Base-by-base conservation (phyloP, 2,329 filamentous ascomycete genomes). In the Venturia pyrina region DNA sequence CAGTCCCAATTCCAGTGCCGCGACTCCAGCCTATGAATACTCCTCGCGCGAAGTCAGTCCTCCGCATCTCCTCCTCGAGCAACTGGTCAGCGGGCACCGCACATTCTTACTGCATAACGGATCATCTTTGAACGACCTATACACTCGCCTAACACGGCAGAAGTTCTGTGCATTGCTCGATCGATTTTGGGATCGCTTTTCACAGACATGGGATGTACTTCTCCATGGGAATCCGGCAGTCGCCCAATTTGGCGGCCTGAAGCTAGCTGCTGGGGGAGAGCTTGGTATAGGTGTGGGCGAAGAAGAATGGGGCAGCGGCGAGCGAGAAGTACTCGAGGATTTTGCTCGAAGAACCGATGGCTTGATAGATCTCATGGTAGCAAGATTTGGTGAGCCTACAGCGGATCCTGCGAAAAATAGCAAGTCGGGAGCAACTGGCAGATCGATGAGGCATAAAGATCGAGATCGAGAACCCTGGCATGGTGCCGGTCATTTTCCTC, bases 271-370 rank as follows among this genome's bases (percentile, higher is more conserved):
- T 7, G 92, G 91, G 43, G 93, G 95, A 21, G 93, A 98, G 77
- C 84, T 98, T 34, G 95, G 95, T 19, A 85, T 97, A 59, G 95
- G 95, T 0, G 95, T 98, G 0, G 95, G 95, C 21, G 95, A 98
- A 75, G 95, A 98, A 78, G 91, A 97, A 65, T 89, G 92, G 75
- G 93, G 93, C 5, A 97, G 93, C 73, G 92, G 92, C 41, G 93
- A 98, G 78, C 83, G 93, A 71, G 93, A 96, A 71, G 93, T 98
- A 0, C 80, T 99, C 1, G 93, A 98, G 75, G 91, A 91, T n/a
- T 86, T 96, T 68, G 86, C 91, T 1, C 83, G 82, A 11, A 83
- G 90, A 65, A 90, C 91, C 32, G 88, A 95, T 63, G 95, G 95
- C 0, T 81, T 99, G 48, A 84, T 96, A 6, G 95, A 99, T 76